These are phyloP conservation scores for Begonia loranthoides DNA, from an alignment of 306 rosid genomes.

Conservation along the genomic window DNA sequence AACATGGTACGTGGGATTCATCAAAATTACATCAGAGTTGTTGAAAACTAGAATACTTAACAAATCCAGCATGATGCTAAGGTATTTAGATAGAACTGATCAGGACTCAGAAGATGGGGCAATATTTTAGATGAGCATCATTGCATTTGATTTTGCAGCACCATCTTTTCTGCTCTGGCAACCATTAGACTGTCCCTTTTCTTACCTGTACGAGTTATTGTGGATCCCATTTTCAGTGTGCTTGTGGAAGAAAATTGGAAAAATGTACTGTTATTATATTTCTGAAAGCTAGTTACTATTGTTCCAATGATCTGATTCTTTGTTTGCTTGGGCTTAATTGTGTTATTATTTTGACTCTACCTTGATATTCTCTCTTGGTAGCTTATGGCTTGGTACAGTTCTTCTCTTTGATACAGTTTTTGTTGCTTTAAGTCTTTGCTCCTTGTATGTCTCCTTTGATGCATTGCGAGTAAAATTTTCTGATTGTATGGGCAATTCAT, in stretches of 20 bases:
- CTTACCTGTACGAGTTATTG: conserved; percentile 21
- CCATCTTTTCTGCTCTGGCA: conserved; percentile 19
- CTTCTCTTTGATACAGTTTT: conserved; percentile 40
- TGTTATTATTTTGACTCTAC: conserved; percentile 11
- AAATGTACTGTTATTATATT: neutral
- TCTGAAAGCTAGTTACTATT: too few species aligned
- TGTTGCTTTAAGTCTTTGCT: conserved; percentile 29
- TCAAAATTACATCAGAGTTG: too few species aligned
- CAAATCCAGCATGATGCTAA: too few species aligned
- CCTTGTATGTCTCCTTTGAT: conserved; percentile 18
- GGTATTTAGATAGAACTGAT: neutral
- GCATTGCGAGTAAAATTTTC: conserved; percentile 30
- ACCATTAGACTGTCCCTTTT: conserved; percentile 25
- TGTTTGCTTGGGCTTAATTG: too few species aligned
- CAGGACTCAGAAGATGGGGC: neutral
- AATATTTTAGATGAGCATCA: conserved; percentile 3
- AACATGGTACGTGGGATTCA: too few species aligned
- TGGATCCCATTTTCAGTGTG: neutral
- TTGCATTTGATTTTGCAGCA: conserved; percentile 19
- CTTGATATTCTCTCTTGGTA: conserved; percentile 30
- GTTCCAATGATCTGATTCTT: too few species aligned
- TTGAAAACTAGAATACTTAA: too few species aligned
- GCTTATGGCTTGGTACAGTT: conserved; percentile 40
- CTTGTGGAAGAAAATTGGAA: neutral
- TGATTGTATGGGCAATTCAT: conserved; percentile 55